These are phyloP conservation scores for Plantago elongata DNA, from an alignment of 257 asterid genomes.

Conservation along the genomic window DNA sequence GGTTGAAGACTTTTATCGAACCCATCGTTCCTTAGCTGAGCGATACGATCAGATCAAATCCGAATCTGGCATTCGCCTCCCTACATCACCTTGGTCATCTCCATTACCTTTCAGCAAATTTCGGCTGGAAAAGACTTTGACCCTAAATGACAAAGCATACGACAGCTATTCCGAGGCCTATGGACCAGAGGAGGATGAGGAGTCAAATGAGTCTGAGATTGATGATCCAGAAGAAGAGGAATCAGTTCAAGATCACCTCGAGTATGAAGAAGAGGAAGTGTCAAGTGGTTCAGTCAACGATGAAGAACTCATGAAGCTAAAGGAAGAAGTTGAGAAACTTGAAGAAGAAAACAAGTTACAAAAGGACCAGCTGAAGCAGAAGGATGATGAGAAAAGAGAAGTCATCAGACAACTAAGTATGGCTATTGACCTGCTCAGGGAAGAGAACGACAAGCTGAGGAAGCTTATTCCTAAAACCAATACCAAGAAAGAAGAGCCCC, in stretches of 20 bases:
- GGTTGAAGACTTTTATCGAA: constrained; percentile 69
- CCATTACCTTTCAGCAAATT: constrained; percentile 44
- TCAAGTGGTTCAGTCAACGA: constrained; percentile 16
- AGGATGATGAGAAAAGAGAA: constrained; percentile 89
- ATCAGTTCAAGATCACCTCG: not conserved
- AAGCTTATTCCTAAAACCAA: constrained; percentile 25
- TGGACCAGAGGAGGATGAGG: constrained; percentile 39
- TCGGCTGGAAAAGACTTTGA: constrained; percentile 38
- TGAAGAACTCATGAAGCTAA: constrained; percentile 31
- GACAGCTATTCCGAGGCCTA: constrained; percentile 78
- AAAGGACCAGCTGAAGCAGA: constrained; percentile 41
- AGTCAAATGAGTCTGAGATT: constrained; percentile 61
- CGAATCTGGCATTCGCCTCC: constrained; percentile 50
- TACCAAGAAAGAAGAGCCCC: constrained; percentile 33
- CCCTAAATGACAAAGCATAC: constrained; percentile 46
- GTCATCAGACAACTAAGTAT: constrained; percentile 73
- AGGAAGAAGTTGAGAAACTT: constrained; percentile 54
- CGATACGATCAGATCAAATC: constrained; percentile 54
- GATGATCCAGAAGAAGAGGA: constrained; percentile 73
- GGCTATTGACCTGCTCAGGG: constrained; percentile 65
- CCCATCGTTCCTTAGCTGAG: constrained; percentile 78
- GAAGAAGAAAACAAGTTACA: constrained; percentile 48
- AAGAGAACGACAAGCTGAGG: constrained; percentile 55
- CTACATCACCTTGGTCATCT: constrained; percentile 44
- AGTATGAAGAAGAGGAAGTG: constrained; percentile 25